Evolutionary conservation across 1,284 basidiomycete genomes (phyloP).

Genomic region (Apiotrichum gamsii): DNA sequence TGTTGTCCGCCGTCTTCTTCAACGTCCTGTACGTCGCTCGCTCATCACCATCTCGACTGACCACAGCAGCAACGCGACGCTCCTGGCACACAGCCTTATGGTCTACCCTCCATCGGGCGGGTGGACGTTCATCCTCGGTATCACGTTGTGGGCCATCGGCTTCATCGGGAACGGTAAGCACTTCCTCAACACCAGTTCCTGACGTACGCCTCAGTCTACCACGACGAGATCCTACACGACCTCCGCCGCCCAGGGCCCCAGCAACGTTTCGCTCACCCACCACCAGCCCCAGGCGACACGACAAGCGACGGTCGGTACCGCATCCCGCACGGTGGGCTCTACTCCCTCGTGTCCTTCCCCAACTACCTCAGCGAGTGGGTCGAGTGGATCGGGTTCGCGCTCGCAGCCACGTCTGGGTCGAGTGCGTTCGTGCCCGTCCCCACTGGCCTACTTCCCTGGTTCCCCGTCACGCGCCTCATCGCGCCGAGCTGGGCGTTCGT

Average conservation of each 20-base stretch:
- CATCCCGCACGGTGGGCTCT: conserved; percentile 75
- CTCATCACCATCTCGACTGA: background rate
- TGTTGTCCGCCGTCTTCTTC: conserved; percentile 58
- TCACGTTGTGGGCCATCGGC: conserved; percentile 62
- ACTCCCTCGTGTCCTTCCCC: conserved; percentile 75
- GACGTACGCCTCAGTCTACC: conserved; percentile 55
- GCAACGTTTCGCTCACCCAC: conserved; percentile 18
- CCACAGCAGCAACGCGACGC: conserved; percentile 25
- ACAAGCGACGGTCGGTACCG: conserved; percentile 54
- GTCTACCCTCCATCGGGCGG: conserved; percentile 26
- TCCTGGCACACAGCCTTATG: conserved; percentile 23
- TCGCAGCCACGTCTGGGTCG: conserved; percentile 53
- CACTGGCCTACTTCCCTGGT: background rate
- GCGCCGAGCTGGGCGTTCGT: conserved; percentile 72
- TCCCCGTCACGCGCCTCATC: conserved; percentile 32
- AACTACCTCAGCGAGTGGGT: conserved; percentile 88
- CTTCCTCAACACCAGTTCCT: background rate
- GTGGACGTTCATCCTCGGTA: conserved; percentile 58
- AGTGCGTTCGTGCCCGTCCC: conserved; percentile 17
- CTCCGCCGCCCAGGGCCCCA: conserved; percentile 50
- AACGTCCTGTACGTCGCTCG: conserved; percentile 61
- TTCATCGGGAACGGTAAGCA: conserved; percentile 60
- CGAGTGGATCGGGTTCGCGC: conserved; percentile 74
- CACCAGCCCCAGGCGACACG: conserved; percentile 13
- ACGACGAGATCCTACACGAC: conserved; percentile 81